Conservation (phyloP, 352 stramenopile species). For the Globisporangium orthogonon region DNA sequence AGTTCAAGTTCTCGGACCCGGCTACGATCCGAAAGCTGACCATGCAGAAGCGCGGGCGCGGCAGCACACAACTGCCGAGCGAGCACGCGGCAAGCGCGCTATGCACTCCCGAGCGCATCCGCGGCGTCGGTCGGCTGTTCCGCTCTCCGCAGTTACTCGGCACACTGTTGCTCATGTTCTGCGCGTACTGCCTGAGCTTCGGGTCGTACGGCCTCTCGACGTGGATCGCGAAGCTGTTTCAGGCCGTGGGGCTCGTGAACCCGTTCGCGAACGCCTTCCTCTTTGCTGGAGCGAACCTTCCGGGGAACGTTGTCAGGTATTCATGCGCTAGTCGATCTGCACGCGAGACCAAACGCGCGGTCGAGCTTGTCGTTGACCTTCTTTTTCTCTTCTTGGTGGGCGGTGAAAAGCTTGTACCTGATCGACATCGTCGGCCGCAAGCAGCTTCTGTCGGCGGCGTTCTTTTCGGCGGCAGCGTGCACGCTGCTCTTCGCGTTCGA, state of each 20-base stretch:
- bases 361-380: not conserved
- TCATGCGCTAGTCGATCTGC: not conserved
- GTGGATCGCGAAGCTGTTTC: constrained; percentile 93
- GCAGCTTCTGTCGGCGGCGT: constrained; percentile 51
- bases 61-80: not conserved
- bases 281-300: constrained; percentile 88
- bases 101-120: constrained; percentile 63
- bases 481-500: constrained; percentile 81
- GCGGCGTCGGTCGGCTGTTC: constrained; percentile 43
- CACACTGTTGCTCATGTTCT: constrained; percentile 65
- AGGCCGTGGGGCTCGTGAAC: constrained; percentile 79
- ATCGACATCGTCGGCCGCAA: constrained; percentile 71
- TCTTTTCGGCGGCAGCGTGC: constrained; percentile 59
- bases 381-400: not conserved
- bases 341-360: not conserved
- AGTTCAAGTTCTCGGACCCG: constrained; percentile 64
- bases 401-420: constrained; percentile 40
- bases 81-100: constrained; percentile 41
- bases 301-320: constrained; percentile 85
- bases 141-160: constrained; percentile 25
- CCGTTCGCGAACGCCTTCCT: constrained; percentile 91
- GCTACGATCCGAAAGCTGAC: constrained; percentile 12
- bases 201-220: constrained; percentile 90
- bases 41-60: not conserved
- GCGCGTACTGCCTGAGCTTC: constrained; percentile 75